Conservation (phyloP, 331 rosid species). For the Cydonia oblonga region DNA sequence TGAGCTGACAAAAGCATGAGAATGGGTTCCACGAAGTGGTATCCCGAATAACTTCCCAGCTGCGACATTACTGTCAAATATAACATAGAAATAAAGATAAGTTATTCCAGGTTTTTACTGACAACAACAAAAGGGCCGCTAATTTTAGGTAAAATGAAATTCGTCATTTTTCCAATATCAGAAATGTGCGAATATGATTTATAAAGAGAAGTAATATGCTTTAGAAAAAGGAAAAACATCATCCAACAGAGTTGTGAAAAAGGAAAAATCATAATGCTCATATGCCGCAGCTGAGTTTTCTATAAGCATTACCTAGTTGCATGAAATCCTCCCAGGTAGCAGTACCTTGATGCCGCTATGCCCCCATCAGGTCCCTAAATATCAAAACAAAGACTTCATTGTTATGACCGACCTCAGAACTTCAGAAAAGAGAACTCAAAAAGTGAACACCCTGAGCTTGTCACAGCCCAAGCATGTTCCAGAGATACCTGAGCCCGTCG, state of each 20-base stretch:
- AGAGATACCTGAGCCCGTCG: constrained; percentile 88
- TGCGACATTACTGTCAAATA: constrained; percentile 62
- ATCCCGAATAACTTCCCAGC: constrained; percentile 86
- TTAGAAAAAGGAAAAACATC: background rate
- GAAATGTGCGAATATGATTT: background rate
- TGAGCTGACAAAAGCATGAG: constrained; percentile 98
- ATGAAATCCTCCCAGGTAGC: constrained; percentile 96
- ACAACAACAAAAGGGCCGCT: constrained; percentile 4
- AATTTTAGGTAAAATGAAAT: background rate
- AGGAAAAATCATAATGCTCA: background rate
- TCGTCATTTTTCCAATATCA: background rate
- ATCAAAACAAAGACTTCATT: constrained; percentile 11
- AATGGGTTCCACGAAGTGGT: constrained; percentile 93
- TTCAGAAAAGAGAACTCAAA: constrained; percentile 10
- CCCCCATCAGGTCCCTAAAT: constrained; percentile 97
- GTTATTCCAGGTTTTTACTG: constrained; percentile 10
- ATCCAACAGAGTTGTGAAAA: background rate
- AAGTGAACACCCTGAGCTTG: constrained; percentile 38
- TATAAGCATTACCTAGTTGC: constrained; percentile 68
- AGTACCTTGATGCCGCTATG: constrained; percentile 82
- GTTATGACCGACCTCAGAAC: background rate
- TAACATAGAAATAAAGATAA: constrained; percentile 7
- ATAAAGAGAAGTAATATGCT: background rate
- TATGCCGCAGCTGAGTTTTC: background rate
- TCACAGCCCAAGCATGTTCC: constrained; percentile 49